Percentiles rank a stretch among this genome's conserved stretches.
Evolutionary conservation across 441 rosid genomes (phyloP).

Genomic region (Syzygium malaccense): DNA sequence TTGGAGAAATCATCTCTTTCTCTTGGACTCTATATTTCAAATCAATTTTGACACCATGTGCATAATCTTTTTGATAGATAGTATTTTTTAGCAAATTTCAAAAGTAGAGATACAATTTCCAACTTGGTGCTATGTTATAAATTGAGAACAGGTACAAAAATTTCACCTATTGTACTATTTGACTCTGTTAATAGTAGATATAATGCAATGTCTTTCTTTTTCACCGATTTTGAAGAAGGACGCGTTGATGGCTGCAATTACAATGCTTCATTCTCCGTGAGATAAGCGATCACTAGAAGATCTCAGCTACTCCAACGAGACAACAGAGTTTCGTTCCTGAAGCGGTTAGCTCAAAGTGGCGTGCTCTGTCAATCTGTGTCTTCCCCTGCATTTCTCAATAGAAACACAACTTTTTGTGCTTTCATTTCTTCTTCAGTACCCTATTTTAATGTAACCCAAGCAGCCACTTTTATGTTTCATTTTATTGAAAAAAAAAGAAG

Average conservation of each 20-base stretch:
- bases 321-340: rapidly evolving
- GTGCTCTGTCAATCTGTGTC: rapidly evolving
- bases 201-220: no score
- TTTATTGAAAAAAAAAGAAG: no score
- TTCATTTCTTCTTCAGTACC: background rate
- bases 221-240: background rate
- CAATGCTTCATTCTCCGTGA: background rate
- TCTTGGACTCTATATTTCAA: background rate
- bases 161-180: background rate
- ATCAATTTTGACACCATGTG: background rate
- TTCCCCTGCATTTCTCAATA: background rate
- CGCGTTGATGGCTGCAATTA: background rate
- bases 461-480: no score
- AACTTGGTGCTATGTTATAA: rapidly evolving
- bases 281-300: rapidly evolving
- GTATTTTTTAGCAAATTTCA: background rate
- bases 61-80: background rate
- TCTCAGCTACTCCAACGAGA: background rate
- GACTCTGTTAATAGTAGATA: background rate
- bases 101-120: background rate
- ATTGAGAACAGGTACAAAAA: background rate
- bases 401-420: background rate
- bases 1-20: background rate
- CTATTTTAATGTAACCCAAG: background rate
- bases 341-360: background rate